Evolutionary conservation across 768 basidiomycete genomes (phyloP).

Genomic region (Suillus weaverae): DNA sequence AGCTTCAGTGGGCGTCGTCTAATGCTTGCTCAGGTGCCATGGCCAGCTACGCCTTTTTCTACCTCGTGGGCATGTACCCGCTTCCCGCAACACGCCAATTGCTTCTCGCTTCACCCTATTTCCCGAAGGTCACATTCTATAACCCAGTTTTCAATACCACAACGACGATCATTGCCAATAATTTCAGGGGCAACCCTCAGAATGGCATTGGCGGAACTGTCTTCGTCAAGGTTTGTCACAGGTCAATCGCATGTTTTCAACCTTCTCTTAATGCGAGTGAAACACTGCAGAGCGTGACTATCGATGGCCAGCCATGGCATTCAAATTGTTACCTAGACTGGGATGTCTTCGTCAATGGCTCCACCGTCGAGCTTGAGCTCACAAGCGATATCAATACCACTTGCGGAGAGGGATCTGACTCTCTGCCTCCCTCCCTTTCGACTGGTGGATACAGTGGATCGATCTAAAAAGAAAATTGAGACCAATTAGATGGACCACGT

Average conservation of each 20-base stretch:
- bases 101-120: slow-evolving; percentile 62
- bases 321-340: slow-evolving; percentile 68
- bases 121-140: slow-evolving; percentile 58
- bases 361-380: slow-evolving; percentile 54
- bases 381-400: slow-evolving; percentile 52
- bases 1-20: neutral
- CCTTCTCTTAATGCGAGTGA: neutral
- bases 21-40: slow-evolving; percentile 44
- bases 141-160: slow-evolving; percentile 59
- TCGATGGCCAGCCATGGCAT: slow-evolving; percentile 57
- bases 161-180: slow-evolving; percentile 51
- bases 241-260: neutral
- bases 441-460: slow-evolving; percentile 49
- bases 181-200: slow-evolving; percentile 53
- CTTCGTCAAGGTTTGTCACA: slow-evolving; percentile 50
- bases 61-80: slow-evolving; percentile 61
- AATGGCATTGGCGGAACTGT: slow-evolving; percentile 54
- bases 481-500: neutral
- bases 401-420: slow-evolving; percentile 47
- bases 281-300: slow-evolving; percentile 47
- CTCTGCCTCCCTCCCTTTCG: slow-evolving; percentile 61
- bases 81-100: slow-evolving; percentile 60
- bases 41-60: slow-evolving; percentile 61
- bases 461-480: neutral
- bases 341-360: slow-evolving; percentile 57